A percentile compares a stretch with the other conserved stretches of the same genome.
Evolutionary conservation across 83 land plant genomes (phyloP).

Genomic region (Diphasiastrum complanatum): DNA sequence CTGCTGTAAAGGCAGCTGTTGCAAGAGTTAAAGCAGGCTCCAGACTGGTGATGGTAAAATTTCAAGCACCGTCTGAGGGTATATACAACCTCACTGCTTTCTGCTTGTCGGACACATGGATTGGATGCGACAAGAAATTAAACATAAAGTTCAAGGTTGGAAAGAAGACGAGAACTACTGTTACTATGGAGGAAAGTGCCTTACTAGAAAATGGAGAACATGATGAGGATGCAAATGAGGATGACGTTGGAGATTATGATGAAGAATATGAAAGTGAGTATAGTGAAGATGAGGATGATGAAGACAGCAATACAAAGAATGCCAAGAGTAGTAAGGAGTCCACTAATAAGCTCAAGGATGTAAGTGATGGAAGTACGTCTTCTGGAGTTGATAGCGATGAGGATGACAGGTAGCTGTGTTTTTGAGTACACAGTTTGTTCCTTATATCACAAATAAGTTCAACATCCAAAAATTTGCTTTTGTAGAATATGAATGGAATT

Average conservation of each 20-base stretch:
- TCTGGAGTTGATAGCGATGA: too few relatives aligned
- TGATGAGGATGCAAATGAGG: conserved; percentile 37
- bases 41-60: conserved; percentile 68
- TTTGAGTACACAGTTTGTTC: too few relatives aligned
- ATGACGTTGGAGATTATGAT: conserved; percentile 39
- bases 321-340: neutral
- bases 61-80: conserved; percentile 81
- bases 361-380: too few relatives aligned
- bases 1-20: conserved; percentile 62
- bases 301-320: neutral
- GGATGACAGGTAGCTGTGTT: too few relatives aligned
- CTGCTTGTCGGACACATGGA: conserved; percentile 83
- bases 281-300: conserved; percentile 70
- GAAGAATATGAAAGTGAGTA: conserved; percentile 95
- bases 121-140: conserved; percentile 66
- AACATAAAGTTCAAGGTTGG: conserved; percentile 59
- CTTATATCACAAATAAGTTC: too few relatives aligned
- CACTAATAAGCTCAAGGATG: too few relatives aligned
- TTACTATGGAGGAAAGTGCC: conserved; percentile 40
- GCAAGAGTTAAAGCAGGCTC: conserved; percentile 66
- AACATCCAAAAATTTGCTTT: too few relatives aligned
- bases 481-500: too few relatives aligned
- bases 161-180: conserved; percentile 44
- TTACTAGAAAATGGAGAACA: conserved; percentile 46
- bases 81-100: conserved; percentile 65